These are phyloP conservation scores for Eudorina sp. DNA, from an alignment of 139 green algal genomes.

Conservation along the genomic window DNA sequence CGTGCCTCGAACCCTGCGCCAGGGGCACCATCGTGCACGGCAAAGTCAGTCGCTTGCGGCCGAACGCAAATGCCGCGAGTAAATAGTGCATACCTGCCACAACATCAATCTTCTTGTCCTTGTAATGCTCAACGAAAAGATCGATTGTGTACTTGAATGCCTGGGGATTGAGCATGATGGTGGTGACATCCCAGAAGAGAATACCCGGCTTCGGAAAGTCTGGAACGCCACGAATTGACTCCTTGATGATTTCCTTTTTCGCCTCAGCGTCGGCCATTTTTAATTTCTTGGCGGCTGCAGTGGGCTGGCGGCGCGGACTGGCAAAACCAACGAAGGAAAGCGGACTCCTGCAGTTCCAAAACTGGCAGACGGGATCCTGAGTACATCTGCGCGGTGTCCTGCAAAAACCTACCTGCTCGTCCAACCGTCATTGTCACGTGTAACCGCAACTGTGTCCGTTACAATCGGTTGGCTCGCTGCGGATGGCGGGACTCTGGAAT, in stretches of 20 bases:
- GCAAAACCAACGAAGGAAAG: no score
- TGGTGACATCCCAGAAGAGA: constrained; percentile 97
- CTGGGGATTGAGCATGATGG: constrained; percentile 88
- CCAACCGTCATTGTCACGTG: no score
- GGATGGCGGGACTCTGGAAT: no score
- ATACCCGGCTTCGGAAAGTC: constrained; percentile 96
- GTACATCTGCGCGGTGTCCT: no score
- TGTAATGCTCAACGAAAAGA: constrained; percentile 86
- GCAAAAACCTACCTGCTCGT: no score
- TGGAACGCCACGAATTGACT: constrained; percentile 79
- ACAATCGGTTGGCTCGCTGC: no score
- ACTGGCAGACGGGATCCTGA: no score
- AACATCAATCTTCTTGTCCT: constrained; percentile 83
- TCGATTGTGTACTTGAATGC: constrained; percentile 92
- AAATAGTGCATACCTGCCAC: constrained; percentile 77
- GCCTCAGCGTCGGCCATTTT: constrained; percentile 21
- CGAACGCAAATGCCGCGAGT: not conserved
- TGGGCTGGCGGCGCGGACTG: not conserved
- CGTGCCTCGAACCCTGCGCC: constrained; percentile 95
- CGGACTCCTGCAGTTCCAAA: no score
- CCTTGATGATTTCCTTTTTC: constrained; percentile 67
- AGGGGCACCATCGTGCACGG: not conserved
- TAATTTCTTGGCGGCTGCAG: not conserved
- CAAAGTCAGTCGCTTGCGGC: no score
- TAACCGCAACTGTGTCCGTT: no score